These are phyloP conservation scores for Pythium scleroteichum DNA, from an alignment of 352 stramenopile species.

Conservation along the genomic window DNA sequence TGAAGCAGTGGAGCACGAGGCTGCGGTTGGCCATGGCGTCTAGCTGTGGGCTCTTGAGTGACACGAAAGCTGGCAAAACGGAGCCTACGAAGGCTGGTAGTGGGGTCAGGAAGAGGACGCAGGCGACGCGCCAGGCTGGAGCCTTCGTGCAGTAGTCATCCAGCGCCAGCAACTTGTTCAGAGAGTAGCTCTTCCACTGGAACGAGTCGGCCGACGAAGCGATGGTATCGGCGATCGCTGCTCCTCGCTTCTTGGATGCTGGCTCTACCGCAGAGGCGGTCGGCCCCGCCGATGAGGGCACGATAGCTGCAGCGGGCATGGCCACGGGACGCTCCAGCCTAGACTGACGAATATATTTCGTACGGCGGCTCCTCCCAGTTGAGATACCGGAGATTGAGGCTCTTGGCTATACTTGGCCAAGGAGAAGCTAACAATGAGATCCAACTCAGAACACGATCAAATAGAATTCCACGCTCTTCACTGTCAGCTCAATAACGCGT, in stretches of 20 bases:
- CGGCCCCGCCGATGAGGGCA: background rate
- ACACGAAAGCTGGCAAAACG: conserved; percentile 8
- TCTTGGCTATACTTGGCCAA: no score
- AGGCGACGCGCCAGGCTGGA: conserved; percentile 1
- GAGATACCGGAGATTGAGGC: no score
- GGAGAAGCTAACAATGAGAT: no score
- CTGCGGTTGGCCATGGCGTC: background rate
- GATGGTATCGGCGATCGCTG: background rate
- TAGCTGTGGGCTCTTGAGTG: background rate
- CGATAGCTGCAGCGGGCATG: background rate
- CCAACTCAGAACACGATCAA: no score
- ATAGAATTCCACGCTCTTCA: no score
- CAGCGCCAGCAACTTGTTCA: conserved; percentile 18
- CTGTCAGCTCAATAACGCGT: no score
- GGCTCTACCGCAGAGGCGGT: background rate
- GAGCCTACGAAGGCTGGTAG: conserved; percentile 5
- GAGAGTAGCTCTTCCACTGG: conserved; percentile 23
- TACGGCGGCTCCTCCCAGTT: no score
- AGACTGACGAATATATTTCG: background rate
- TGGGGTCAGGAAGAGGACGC: conserved; percentile 16
- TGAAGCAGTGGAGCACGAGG: background rate
- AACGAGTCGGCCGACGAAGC: background rate
- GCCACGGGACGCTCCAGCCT: no score
- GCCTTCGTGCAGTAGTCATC: conserved; percentile 3
- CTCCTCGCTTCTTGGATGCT: background rate